Conservation (phyloP, 2,329 filamentous ascomycete genomes). For the Aureobasidium sp. region DNA sequence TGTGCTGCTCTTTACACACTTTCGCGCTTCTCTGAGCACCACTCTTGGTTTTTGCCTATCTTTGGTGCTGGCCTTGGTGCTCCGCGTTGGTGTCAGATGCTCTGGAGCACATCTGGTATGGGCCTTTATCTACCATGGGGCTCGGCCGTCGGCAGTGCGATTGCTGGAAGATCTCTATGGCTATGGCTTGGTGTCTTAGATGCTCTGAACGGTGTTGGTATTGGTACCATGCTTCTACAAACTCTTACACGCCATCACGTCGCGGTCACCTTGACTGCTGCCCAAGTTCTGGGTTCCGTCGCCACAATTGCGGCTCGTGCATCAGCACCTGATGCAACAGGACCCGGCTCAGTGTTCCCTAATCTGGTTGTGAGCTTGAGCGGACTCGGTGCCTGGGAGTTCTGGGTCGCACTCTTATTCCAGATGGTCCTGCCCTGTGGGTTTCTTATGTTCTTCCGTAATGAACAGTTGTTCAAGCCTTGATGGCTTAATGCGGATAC, state of each 20-base stretch:
- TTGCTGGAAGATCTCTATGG: slow-evolving; percentile 52
- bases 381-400: slow-evolving; percentile 21
- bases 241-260: slow-evolving; percentile 54
- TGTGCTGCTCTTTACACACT: slow-evolving; percentile 42
- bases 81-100: slow-evolving; percentile 59
- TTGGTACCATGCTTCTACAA: slow-evolving; percentile 59
- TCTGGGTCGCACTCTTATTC: slow-evolving; percentile 51
- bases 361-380: slow-evolving; percentile 48
- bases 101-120: slow-evolving; percentile 54
- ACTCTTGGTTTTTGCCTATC: slow-evolving; percentile 59
- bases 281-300: slow-evolving; percentile 54
- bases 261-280: slow-evolving; percentile 50
- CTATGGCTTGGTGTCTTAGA: slow-evolving; percentile 60
- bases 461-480: slow-evolving; percentile 50
- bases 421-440: slow-evolving; percentile 52
- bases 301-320: slow-evolving; percentile 55
- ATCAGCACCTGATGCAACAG: slow-evolving; percentile 51
- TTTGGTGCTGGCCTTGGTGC: slow-evolving; percentile 59
- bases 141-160: slow-evolving; percentile 42
- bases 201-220: slow-evolving; percentile 54
- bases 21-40: slow-evolving; percentile 46
- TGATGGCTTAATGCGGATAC: slow-evolving; percentile 6
- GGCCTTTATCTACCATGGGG: slow-evolving; percentile 58
- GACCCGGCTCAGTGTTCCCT: slow-evolving; percentile 55
- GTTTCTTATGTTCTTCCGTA: slow-evolving; percentile 48